A percentile compares a stretch with the other conserved stretches of the same genome.
Conservation (phyloP, 176 grass and related monocot genomes). For the Aegilops bicornis region DNA sequence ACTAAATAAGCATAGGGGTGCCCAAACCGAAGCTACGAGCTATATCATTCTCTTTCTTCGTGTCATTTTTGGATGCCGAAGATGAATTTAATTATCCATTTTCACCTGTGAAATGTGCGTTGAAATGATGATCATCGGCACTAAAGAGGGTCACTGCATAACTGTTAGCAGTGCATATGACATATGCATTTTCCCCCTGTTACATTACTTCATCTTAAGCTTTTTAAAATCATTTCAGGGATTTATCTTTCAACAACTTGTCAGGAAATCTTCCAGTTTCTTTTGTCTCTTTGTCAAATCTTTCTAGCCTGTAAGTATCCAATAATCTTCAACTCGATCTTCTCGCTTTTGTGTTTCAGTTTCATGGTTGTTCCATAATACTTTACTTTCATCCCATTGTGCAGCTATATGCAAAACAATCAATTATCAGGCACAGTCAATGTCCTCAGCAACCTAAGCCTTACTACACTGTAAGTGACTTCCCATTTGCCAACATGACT, state of each 20-base stretch:
- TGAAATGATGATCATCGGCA: not conserved
- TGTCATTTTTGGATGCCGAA: too few species aligned
- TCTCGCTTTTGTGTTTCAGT: constrained; percentile 15
- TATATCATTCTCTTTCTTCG: too few species aligned
- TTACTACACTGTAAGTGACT: constrained; percentile 81
- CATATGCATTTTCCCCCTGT: not conserved
- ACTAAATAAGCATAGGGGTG: not conserved
- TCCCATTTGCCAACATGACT: not conserved
- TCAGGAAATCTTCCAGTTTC: constrained; percentile 69
- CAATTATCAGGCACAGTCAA: constrained; percentile 66
- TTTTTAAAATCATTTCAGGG: constrained; percentile 48
- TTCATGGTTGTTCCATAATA: constrained; percentile 23
- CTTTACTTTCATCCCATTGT: constrained; percentile 17
- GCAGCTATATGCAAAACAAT: constrained; percentile 90
- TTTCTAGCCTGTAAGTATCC: constrained; percentile 80
- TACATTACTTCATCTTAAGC: constrained; percentile 33
- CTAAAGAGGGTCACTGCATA: not conserved
- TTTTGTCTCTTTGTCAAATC: constrained; percentile 67
- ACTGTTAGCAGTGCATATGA: not conserved
- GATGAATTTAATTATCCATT: not conserved
- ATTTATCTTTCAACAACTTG: constrained; percentile 88
- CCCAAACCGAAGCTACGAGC: not conserved
- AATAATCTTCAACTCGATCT: not conserved
- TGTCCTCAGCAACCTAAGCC: constrained; percentile 62
- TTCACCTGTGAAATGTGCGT: not conserved